Percentiles rank a stretch among this genome's conserved stretches.
Conservation (phyloP, 495 filamentous ascomycete species). For the Aspergillus sclerotioniger region DNA sequence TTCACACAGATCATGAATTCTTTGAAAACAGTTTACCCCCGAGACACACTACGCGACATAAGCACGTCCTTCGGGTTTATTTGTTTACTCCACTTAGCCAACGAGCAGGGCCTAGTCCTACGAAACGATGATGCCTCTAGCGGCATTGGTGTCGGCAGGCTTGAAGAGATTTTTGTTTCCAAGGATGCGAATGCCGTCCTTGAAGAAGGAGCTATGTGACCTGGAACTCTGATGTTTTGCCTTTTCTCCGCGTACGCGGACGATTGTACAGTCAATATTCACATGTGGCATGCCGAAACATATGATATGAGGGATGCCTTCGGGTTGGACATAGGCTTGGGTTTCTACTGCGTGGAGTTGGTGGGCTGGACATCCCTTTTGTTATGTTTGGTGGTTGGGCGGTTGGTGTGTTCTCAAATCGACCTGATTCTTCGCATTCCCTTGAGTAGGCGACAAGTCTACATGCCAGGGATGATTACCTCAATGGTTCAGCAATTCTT, state of each 20-base stretch:
- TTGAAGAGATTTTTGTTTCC: constrained; percentile 47
- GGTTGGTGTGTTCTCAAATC: neutral
- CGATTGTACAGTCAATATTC: constrained; percentile 27
- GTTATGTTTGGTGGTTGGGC: neutral
- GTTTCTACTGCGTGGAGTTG: constrained; percentile 30
- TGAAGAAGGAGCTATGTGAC: constrained; percentile 38
- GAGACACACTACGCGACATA: constrained; percentile 84
- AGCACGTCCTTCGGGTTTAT: constrained; percentile 98
- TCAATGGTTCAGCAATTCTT: neutral
- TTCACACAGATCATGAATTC: constrained; percentile 92
- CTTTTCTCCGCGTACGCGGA: neutral
- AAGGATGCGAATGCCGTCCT: constrained; percentile 40
- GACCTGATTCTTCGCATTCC: neutral
- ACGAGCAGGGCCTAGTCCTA: constrained; percentile 86
- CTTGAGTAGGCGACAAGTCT: neutral
- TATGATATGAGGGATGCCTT: constrained; percentile 16
- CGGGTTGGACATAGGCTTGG: constrained; percentile 7
- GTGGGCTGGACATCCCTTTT: constrained; percentile 4
- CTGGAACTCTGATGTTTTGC: neutral
- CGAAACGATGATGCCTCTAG: constrained; percentile 45
- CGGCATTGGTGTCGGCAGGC: constrained; percentile 23
- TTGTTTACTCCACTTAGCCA: constrained; percentile 90
- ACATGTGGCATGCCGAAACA: constrained; percentile 12
- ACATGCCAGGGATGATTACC: neutral
- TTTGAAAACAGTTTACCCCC: constrained; percentile 80